A percentile compares a stretch with the other conserved stretches of the same genome.
Conservation (phyloP, 2,329 filamentous ascomycete genomes). For the Ophiostoma ips region DNA sequence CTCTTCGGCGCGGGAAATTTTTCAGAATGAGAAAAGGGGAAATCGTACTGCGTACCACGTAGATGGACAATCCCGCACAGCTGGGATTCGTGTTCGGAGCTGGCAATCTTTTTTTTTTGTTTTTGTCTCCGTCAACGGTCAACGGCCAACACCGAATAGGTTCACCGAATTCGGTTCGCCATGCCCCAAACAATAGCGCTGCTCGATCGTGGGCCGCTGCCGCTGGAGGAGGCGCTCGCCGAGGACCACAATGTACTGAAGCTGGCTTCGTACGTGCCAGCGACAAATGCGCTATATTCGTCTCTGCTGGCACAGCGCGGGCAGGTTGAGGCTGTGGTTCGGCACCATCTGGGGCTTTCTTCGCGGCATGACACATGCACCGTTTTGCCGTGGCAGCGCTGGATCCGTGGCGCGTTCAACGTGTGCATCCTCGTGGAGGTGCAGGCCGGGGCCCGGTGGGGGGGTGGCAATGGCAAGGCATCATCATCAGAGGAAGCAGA, state of each 20-base stretch:
- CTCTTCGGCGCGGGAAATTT: not conserved
- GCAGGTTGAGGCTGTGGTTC: not conserved
- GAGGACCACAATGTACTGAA: not conserved
- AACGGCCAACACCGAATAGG: not conserved
- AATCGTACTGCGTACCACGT: not conserved
- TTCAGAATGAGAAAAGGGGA: not conserved
- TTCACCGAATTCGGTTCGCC: not conserved
- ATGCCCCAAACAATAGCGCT: constrained; percentile 1
- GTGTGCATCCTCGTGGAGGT: constrained; percentile 1
- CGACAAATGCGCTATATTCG: not conserved
- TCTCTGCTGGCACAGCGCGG: not conserved
- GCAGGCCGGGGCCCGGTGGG: constrained; percentile 1
- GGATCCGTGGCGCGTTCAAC: constrained; percentile 1
- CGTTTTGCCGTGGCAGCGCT: not conserved
- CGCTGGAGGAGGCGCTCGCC: not conserved
- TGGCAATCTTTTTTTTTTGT: not conserved
- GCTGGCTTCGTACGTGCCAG: constrained; percentile 1
- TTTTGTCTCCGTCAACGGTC: not conserved
- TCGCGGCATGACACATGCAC: not conserved
- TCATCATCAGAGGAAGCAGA: not conserved
- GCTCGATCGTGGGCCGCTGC: not conserved
- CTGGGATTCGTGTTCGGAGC: not conserved
- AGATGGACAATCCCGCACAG: not conserved
- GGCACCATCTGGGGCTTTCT: not conserved
- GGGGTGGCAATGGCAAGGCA: not conserved